Conservation (phyloP, 805 yeast species). For the Barnettozyma californica region DNA sequence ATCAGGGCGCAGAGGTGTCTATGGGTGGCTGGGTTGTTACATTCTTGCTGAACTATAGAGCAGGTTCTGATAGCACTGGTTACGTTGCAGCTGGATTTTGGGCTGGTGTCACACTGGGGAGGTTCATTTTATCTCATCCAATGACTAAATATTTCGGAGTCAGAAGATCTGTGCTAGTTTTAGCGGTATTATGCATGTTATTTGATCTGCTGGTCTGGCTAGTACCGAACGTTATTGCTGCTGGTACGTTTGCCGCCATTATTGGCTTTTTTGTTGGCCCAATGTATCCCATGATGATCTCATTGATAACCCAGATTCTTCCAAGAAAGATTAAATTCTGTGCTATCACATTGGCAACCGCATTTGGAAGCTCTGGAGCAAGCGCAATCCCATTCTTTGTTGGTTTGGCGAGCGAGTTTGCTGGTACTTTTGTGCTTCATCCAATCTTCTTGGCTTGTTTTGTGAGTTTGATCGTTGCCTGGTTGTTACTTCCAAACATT, state of each 20-base stretch:
- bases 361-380: slow-evolving; percentile 57
- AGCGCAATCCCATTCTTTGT: slow-evolving; percentile 48
- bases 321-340: slow-evolving; percentile 48
- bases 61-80: slow-evolving; percentile 39
- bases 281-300: slow-evolving; percentile 44
- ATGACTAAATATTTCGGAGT: slow-evolving; percentile 37
- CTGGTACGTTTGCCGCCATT: slow-evolving; percentile 41
- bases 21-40: slow-evolving; percentile 67
- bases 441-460: slow-evolving; percentile 41
- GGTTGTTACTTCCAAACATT: slow-evolving; percentile 42
- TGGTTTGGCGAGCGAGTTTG: slow-evolving; percentile 41
- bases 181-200: slow-evolving; percentile 30
- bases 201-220: slow-evolving; percentile 44
- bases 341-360: slow-evolving; percentile 45
- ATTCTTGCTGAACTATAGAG: slow-evolving; percentile 45
- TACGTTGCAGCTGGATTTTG: slow-evolving; percentile 61
- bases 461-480: slow-evolving; percentile 29
- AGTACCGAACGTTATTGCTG: slow-evolving; percentile 37
- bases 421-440: slow-evolving; percentile 44
- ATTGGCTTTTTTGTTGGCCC: slow-evolving; percentile 57
- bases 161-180: slow-evolving; percentile 37
- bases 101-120: slow-evolving; percentile 57
- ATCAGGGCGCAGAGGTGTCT: slow-evolving; percentile 60
- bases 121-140: slow-evolving; percentile 40
- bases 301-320: slow-evolving; percentile 36